Percentiles rank a stretch among this genome's conserved stretches.
Conservation (phyloP, 495 filamentous ascomycete genomes). For the Viridothelium virens region DNA sequence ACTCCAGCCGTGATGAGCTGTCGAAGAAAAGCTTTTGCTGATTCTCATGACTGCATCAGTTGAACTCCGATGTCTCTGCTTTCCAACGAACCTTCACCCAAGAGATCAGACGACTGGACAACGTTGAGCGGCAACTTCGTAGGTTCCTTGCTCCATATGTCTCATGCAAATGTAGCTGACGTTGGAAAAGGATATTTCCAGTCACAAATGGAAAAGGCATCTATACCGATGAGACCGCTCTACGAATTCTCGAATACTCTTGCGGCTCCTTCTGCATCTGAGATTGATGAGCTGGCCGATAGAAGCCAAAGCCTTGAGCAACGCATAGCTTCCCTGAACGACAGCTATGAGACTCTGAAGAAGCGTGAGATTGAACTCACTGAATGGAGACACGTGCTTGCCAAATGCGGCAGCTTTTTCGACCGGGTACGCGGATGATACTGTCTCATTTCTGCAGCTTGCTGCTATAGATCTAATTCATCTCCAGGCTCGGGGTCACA, state of each 20-base stretch:
- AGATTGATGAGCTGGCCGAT: slow-evolving; percentile 92
- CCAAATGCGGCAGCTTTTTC: slow-evolving; percentile 94
- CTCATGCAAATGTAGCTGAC: slow-evolving; percentile 15
- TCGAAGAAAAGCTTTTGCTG: slow-evolving; percentile 15
- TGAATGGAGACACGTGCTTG: slow-evolving; percentile 95
- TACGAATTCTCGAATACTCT: slow-evolving; percentile 76
- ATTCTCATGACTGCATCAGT: slow-evolving; percentile 44
- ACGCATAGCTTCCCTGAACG: slow-evolving; percentile 81
- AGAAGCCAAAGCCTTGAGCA: slow-evolving; percentile 87
- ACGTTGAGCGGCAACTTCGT: slow-evolving; percentile 96
- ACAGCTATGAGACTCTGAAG: slow-evolving; percentile 97
- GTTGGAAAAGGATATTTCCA: slow-evolving; percentile 69
- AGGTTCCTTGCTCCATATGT: slow-evolving; percentile 37
- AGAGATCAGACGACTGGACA: slow-evolving; percentile 92
- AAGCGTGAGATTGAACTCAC: slow-evolving; percentile 93
- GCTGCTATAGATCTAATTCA: slow-evolving; percentile 14
- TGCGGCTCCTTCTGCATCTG: slow-evolving; percentile 76
- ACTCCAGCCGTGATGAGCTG: not conserved
- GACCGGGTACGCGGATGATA: slow-evolving; percentile 52
- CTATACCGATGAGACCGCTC: slow-evolving; percentile 71
- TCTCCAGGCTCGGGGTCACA: slow-evolving; percentile 72
- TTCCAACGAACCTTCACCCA: slow-evolving; percentile 97
- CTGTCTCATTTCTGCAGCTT: slow-evolving; percentile 10
- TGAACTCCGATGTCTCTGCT: slow-evolving; percentile 84
- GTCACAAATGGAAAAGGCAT: slow-evolving; percentile 85